Percentiles rank a stretch among this genome's conserved stretches.
These are phyloP conservation scores for Reutealis trisperma DNA, from an alignment of 345 rosid species.

Conservation along the genomic window DNA sequence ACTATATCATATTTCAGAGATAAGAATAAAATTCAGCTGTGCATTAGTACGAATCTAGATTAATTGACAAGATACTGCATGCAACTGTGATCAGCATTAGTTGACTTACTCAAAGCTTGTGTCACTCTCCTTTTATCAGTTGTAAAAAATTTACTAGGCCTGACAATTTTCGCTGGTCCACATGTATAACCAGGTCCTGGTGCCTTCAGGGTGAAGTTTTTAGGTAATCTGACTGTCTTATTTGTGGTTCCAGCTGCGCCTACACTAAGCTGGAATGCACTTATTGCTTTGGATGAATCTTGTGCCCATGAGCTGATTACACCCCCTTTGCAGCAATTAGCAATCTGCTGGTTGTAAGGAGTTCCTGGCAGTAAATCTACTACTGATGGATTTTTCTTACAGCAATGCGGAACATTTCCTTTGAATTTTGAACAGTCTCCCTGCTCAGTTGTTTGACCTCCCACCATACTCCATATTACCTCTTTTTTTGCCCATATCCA, in stretches of 20 bases:
- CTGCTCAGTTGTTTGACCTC: conserved; percentile 80
- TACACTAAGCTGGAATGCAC: conserved; percentile 77
- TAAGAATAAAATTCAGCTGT: neutral
- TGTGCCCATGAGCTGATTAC: conserved; percentile 73
- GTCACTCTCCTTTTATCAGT: conserved; percentile 73
- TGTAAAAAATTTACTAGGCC: conserved; percentile 48
- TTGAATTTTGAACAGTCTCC: conserved; percentile 90
- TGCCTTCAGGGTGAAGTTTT: conserved; percentile 65
- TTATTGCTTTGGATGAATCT: conserved; percentile 64
- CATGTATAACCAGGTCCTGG: conserved; percentile 96
- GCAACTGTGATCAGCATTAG: neutral
- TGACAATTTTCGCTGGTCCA: conserved; percentile 58
- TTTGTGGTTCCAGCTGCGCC: conserved; percentile 80
- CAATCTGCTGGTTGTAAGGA: conserved; percentile 63
- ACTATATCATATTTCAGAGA: neutral
- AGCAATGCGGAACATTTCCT: conserved; percentile 79
- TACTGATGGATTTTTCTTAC: conserved; percentile 67
- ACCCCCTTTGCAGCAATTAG: conserved; percentile 93
- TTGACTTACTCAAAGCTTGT: conserved; percentile 75
- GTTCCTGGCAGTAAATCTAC: conserved; percentile 88
- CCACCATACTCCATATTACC: conserved; percentile 78
- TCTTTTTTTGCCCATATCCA: conserved; percentile 88
- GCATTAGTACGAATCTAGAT: neutral
- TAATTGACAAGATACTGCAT: neutral
- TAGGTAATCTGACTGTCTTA: conserved; percentile 69